Evolutionary conservation across 495 filamentous ascomycete genomes (phyloP).

Genomic region (Penicillium tannophilum): DNA sequence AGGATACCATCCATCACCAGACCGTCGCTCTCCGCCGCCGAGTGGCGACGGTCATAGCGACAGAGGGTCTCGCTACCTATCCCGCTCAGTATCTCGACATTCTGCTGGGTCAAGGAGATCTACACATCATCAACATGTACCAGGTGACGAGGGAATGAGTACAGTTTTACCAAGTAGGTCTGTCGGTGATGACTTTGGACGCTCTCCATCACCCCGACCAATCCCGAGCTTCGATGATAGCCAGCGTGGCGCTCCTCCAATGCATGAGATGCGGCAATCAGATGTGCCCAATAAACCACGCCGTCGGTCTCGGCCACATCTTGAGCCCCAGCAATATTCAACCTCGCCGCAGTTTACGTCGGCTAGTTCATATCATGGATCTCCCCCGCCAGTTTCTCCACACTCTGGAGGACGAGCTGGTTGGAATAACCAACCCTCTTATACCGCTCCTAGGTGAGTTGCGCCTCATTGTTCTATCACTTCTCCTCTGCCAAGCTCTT

Average conservation of each 20-base stretch:
- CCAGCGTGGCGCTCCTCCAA: constrained; percentile 37
- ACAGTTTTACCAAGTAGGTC: constrained; percentile 33
- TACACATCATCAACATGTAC: constrained; percentile 26
- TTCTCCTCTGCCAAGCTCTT: constrained; percentile 8
- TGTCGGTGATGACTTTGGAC: constrained; percentile 24
- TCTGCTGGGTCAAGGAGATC: constrained; percentile 39
- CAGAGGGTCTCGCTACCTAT: constrained; percentile 35
- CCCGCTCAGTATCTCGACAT: constrained; percentile 37
- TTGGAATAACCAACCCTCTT: constrained; percentile 57
- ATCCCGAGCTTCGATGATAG: constrained; percentile 40
- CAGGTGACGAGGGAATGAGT: constrained; percentile 34
- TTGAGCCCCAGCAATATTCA: constrained; percentile 53
- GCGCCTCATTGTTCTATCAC: background rate
- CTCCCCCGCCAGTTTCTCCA: constrained; percentile 67
- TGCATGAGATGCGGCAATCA: constrained; percentile 38
- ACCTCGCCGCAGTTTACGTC: constrained; percentile 61
- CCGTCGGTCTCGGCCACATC: constrained; percentile 35
- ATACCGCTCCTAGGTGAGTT: constrained; percentile 62
- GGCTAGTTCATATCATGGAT: constrained; percentile 64
- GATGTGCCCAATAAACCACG: constrained; percentile 34
- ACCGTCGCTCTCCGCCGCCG: constrained; percentile 33
- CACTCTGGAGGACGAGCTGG: constrained; percentile 58
- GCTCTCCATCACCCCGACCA: constrained; percentile 45
- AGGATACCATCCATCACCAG: constrained; percentile 30
- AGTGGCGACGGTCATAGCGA: constrained; percentile 33